Evolutionary conservation across 345 rosid genomes (phyloP).

Genomic region (Boechera divaricarpa): DNA sequence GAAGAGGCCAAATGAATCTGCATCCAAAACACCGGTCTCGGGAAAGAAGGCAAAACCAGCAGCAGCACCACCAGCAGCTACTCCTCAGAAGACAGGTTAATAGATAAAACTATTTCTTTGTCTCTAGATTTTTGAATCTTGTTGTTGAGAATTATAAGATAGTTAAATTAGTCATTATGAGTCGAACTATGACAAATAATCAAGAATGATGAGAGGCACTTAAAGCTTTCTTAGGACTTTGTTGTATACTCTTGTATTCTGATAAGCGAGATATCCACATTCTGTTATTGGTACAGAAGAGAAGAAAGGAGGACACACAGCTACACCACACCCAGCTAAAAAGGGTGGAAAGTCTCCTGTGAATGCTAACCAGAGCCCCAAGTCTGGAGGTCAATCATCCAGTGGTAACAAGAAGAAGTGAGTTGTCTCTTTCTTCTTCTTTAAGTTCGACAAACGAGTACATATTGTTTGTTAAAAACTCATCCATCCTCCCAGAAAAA

Average conservation of each 20-base stretch:
- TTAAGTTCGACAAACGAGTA: too few species aligned
- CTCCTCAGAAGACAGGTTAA: slow-evolving; percentile 68
- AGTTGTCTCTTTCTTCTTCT: not conserved
- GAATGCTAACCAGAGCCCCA: slow-evolving; percentile 55
- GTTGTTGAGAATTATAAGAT: not conserved
- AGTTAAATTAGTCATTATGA: not conserved
- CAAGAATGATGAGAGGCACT: not conserved
- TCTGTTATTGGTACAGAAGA: slow-evolving; percentile 54
- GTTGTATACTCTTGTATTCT: not conserved
- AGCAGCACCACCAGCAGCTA: slow-evolving; percentile 39
- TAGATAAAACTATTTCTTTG: not conserved
- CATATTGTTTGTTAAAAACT: too few species aligned
- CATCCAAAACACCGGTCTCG: slow-evolving; percentile 57
- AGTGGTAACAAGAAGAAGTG: slow-evolving; percentile 82
- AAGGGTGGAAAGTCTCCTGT: slow-evolving; percentile 55
- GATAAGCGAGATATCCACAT: too few species aligned
- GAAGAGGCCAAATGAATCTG: slow-evolving; percentile 67
- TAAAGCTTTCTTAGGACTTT: not conserved
- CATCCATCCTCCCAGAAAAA: too few species aligned
- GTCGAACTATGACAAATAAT: not conserved
- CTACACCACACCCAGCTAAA: slow-evolving; percentile 90
- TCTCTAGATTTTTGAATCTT: not conserved
- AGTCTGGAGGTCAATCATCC: slow-evolving; percentile 69
- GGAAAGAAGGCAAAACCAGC: slow-evolving; percentile 64
- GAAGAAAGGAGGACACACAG: slow-evolving; percentile 71